Percentiles rank a stretch among this genome's conserved stretches.
Conservation (phyloP, 2,329 filamentous ascomycete genomes). For the Aspergillus calidoustus region DNA sequence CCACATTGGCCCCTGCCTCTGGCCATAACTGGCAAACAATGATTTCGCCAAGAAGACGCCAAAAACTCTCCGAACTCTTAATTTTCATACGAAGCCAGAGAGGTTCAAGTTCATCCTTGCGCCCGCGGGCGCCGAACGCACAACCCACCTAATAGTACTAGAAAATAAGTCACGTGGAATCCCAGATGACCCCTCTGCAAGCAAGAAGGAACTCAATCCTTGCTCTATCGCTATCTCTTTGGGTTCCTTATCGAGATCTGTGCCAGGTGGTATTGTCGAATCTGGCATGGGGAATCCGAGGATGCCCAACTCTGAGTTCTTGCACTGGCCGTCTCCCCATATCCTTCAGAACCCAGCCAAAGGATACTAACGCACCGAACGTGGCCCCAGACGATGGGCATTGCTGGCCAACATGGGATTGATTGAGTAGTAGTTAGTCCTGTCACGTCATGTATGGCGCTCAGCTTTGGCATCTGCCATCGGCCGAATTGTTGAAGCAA, state of each 20-base stretch:
- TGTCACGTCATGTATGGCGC: conserved; percentile 11
- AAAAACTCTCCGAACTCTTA: background rate
- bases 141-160: background rate
- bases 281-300: background rate
- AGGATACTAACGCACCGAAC: conserved; percentile 5
- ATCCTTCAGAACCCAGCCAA: background rate
- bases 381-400: conserved; percentile 21
- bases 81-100: background rate
- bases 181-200: background rate
- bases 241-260: background rate
- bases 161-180: background rate
- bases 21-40: background rate
- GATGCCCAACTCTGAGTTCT: background rate
- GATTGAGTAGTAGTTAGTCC: background rate
- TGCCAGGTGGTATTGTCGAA: background rate
- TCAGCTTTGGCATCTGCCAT: conserved; percentile 6
- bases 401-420: conserved; percentile 17
- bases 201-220: background rate
- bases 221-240: background rate
- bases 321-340: background rate
- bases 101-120: background rate
- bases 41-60: background rate
- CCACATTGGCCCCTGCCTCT: background rate
- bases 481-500: background rate
- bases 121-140: too few relatives aligned